A percentile compares a stretch with the other conserved stretches of the same genome.
These are phyloP conservation scores for Collybiopsis luxurians DNA, from an alignment of 768 basidiomycete species.

Conservation along the genomic window DNA sequence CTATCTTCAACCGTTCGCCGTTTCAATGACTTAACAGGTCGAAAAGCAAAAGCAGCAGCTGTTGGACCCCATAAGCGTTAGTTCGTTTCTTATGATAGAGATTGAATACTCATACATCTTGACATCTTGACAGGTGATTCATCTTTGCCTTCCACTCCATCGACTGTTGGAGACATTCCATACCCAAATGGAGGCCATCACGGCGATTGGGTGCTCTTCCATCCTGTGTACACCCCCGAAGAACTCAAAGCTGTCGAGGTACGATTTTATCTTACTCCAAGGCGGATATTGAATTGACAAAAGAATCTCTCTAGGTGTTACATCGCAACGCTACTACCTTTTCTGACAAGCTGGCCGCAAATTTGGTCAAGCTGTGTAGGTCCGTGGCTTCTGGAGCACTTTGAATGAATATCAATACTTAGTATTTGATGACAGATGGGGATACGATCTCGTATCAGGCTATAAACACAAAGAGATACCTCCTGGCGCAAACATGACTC, in stretches of 20 bases:
- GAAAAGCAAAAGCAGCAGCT: conserved; percentile 16
- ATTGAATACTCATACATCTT: not conserved
- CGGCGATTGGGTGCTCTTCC: conserved; percentile 90
- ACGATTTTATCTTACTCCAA: conserved; percentile 15
- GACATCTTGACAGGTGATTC: not conserved
- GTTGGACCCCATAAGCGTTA: conserved; percentile 19
- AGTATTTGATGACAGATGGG: too few species aligned
- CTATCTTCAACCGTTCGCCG: conserved; percentile 10
- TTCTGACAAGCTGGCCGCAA: conserved; percentile 70
- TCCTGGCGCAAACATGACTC: conserved; percentile 56
- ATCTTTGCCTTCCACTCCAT: not conserved
- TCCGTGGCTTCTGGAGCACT: conserved; percentile 15
- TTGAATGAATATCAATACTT: too few species aligned
- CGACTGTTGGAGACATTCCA: not conserved
- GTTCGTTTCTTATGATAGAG: not conserved
- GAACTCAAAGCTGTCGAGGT: conserved; percentile 77
- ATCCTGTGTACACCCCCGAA: conserved; percentile 82
- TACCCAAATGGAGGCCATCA: conserved; percentile 33
- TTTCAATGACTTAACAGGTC: conserved; percentile 12
- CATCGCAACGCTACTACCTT: conserved; percentile 61
- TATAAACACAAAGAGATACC: conserved; percentile 78
- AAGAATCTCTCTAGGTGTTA: conserved; percentile 51
- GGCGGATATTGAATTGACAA: not conserved
- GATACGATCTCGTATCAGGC: conserved; percentile 82
- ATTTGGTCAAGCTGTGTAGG: conserved; percentile 58